These are phyloP conservation scores for Pseudomicrostroma phylloplanum DNA, from an alignment of 1,284 basidiomycete genomes.

Conservation along the genomic window DNA sequence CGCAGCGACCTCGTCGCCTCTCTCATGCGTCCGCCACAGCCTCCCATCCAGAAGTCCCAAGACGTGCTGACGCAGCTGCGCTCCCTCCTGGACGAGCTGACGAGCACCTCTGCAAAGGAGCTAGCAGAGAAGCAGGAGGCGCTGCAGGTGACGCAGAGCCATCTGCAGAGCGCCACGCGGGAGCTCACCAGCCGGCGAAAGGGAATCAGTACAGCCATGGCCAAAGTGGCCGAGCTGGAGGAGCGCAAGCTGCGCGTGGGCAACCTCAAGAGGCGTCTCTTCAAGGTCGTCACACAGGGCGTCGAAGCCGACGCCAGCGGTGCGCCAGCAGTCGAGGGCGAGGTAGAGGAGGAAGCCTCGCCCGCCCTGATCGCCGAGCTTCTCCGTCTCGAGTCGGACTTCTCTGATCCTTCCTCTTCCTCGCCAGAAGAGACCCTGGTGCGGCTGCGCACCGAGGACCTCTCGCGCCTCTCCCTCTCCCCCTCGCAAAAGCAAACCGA, in stretches of 20 bases:
- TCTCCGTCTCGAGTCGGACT: constrained; percentile 3
- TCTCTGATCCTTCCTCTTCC: not conserved
- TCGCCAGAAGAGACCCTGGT: not conserved
- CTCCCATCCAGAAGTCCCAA: constrained; percentile 72
- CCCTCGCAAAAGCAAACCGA: constrained; percentile 14
- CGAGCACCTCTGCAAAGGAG: constrained; percentile 74
- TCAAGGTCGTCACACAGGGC: not conserved
- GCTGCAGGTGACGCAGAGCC: constrained; percentile 75
- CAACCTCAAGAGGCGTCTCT: constrained; percentile 31
- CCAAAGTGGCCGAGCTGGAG: constrained; percentile 34
- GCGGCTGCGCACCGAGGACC: constrained; percentile 10
- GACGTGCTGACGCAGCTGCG: constrained; percentile 68
- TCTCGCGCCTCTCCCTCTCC: not conserved
- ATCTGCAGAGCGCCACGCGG: constrained; percentile 79
- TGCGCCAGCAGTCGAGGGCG: constrained; percentile 2
- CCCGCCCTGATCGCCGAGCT: constrained; percentile 4
- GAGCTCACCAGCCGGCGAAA: constrained; percentile 82
- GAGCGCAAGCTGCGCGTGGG: constrained; percentile 29
- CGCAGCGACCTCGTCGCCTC: constrained; percentile 56
- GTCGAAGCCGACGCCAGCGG: not conserved
- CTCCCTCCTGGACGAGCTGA: constrained; percentile 64
- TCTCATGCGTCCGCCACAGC: constrained; percentile 52
- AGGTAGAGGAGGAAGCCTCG: not conserved
- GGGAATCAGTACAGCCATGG: constrained; percentile 33
- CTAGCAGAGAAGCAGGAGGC: constrained; percentile 78